Percentiles rank a stretch among this genome's conserved stretches.
phyloP scores from a whole-genome alignment of 2,329 filamentous ascomycete species.

The Claviceps africana region DNA sequence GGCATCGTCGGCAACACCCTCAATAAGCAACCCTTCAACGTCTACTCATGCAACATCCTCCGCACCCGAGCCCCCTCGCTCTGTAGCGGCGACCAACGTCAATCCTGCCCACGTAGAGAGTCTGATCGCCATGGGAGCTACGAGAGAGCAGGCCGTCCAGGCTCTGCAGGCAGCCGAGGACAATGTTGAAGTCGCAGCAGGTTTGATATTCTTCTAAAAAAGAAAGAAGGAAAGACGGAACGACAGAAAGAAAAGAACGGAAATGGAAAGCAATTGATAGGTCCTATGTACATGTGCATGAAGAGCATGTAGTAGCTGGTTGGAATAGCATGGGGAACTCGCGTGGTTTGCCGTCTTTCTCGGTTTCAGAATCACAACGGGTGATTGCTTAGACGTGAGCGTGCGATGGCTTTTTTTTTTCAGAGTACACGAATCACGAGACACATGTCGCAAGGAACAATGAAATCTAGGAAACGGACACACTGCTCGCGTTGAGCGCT shows the following conservation, averaged over 20 bases:
- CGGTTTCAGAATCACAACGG: neutral
- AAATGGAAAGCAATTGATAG: no score
- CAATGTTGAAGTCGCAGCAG: constrained; percentile 53
- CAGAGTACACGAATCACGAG: neutral
- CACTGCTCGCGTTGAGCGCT: neutral
- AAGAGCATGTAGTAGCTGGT: neutral
- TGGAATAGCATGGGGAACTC: neutral
- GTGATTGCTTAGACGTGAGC: neutral
- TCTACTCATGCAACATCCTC: constrained; percentile 9
- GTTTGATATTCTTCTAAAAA: constrained; percentile 9
- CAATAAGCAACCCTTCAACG: constrained; percentile 9
- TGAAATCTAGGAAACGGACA: neutral
- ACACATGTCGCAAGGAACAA: neutral
- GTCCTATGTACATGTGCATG: neutral
- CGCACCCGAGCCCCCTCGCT: constrained; percentile 13
- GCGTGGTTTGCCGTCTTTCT: neutral
- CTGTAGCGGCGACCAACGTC: constrained; percentile 17
- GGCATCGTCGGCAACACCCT: constrained; percentile 10
- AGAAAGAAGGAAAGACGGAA: neutral
- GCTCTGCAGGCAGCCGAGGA: constrained; percentile 73
- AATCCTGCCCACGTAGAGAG: constrained; percentile 58
- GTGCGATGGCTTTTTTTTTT: neutral
- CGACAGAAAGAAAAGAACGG: no score
- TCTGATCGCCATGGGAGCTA: constrained; percentile 65
- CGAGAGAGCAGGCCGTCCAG: constrained; percentile 59